Evolutionary conservation across 2,329 filamentous ascomycete species (phyloP), one percentile per base, ranked within the genome.

Genomic region (Pseudogymnoascus sp.): DNA sequence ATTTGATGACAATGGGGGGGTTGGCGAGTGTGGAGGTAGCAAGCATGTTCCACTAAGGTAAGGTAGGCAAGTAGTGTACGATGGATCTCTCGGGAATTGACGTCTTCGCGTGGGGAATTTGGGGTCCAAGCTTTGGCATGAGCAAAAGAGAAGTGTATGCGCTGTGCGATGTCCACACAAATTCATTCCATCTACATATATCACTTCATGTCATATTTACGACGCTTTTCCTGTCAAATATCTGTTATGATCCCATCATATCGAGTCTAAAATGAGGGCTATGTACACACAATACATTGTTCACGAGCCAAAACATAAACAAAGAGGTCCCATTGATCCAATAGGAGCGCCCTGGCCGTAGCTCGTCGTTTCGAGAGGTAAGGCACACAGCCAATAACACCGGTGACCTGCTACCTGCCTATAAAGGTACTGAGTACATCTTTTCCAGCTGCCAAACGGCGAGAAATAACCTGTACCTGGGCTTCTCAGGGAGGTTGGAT

Each of bases 61-160:
- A 54, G 47, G 47, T 33, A 54, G 47, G 47, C 25, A 54, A 33
- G 47, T 54, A 54, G 47, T 54, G 47, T 54, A 54, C 47, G 47
- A 54, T 54, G 47, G 47, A 54, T 54, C 47, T 54, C n/a, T 54
- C 47, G 47, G 47, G 47, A 54, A 54, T 54, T 54, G 47, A 54
- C 47, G 47, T 54, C 28, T 54, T 14, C 47, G 47, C 47, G 28
- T 54, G 47, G 47, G 47, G 47, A 54, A 54, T 54, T 54, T 54
- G 47, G 47, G 47, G 47, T 54, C 47, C 47, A 54, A 54, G 47
- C 47, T 54, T 33, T 33, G 47, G 47, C 47, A 9, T 20, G 28
- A 33, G 47, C 11, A 54, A 30, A 36, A n/a, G 11, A 33, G 43
- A 54, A 22, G 30, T 30, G 43, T 33, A 50, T 50, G 43, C n/a